phyloP scores from a whole-genome alignment of 108 stramenopile genomes.

The Poteriospumella lacustris region DNA sequence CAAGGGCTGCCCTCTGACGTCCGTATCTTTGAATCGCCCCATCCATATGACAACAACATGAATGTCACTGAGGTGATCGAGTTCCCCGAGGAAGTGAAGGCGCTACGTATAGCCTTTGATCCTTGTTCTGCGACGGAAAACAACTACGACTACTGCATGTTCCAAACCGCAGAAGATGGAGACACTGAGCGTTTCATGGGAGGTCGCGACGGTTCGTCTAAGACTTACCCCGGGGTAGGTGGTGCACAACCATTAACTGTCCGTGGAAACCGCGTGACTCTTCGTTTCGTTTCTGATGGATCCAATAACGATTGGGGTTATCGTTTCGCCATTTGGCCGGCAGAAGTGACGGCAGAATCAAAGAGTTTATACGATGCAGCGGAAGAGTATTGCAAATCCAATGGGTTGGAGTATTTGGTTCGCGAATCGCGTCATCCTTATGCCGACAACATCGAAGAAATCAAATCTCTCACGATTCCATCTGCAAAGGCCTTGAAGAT shows the following conservation, averaged over 20 bases:
- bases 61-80: background rate
- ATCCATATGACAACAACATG: conserved; percentile 19
- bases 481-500: conserved; percentile 37
- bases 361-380: too few species aligned
- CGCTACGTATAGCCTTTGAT: too few species aligned
- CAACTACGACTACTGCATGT: background rate
- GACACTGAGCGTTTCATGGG: too few species aligned
- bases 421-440: conserved; percentile 40
- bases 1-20: too few species aligned
- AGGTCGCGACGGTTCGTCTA: background rate
- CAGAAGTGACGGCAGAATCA: too few species aligned
- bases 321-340: too few species aligned
- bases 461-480: conserved; percentile 23
- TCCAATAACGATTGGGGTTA: background rate
- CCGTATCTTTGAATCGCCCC: background rate
- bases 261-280: background rate
- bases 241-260: background rate
- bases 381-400: too few species aligned
- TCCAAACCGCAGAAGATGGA: background rate
- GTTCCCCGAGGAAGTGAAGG: too few species aligned
- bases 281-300: background rate
- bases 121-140: conserved; percentile 1
- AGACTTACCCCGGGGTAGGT: background rate
- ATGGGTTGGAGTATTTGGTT: too few species aligned
- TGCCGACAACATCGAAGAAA: conserved; percentile 34